Evolutionary conservation across 1,284 basidiomycete species (phyloP).

Genomic region (Phlebopus sp.): DNA sequence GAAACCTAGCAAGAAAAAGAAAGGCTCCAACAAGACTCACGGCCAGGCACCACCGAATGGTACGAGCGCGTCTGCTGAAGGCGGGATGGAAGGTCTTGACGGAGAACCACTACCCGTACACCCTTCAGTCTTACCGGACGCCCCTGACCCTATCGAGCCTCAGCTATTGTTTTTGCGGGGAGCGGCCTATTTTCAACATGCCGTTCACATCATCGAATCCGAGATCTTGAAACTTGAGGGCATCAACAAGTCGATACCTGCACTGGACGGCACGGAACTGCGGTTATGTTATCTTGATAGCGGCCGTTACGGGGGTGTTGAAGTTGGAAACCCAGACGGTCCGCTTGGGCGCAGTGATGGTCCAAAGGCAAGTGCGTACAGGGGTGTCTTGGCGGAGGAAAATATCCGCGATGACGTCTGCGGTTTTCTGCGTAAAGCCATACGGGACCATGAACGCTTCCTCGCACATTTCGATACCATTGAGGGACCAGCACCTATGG

Average conservation of each 20-base stretch:
- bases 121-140: conserved; percentile 65
- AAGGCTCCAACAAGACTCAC: conserved; percentile 41
- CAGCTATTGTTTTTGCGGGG: conserved; percentile 80
- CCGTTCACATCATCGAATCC: conserved; percentile 66
- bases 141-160: conserved; percentile 77
- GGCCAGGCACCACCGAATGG: conserved; percentile 65
- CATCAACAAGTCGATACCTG: conserved; percentile 51
- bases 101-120: conserved; percentile 54
- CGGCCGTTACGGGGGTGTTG: conserved; percentile 72
- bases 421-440: conserved; percentile 60
- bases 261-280: conserved; percentile 64
- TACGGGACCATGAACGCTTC: conserved; percentile 79
- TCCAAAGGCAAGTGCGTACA: conserved; percentile 61
- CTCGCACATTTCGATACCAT: conserved; percentile 75
- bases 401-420: conserved; percentile 57
- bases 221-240: conserved; percentile 67
- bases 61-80: conserved; percentile 46
- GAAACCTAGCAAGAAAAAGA: conserved; percentile 53
- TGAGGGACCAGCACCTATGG: conserved; percentile 36
- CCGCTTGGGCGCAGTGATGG: conserved; percentile 61
- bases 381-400: conserved; percentile 48
- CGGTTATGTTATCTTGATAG: conserved; percentile 68
- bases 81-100: conserved; percentile 46
- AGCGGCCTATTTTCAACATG: conserved; percentile 74
- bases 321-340: conserved; percentile 71